phyloP scores from a whole-genome alignment of 2,329 filamentous ascomycete species.

The Ophiostoma sp. region DNA sequence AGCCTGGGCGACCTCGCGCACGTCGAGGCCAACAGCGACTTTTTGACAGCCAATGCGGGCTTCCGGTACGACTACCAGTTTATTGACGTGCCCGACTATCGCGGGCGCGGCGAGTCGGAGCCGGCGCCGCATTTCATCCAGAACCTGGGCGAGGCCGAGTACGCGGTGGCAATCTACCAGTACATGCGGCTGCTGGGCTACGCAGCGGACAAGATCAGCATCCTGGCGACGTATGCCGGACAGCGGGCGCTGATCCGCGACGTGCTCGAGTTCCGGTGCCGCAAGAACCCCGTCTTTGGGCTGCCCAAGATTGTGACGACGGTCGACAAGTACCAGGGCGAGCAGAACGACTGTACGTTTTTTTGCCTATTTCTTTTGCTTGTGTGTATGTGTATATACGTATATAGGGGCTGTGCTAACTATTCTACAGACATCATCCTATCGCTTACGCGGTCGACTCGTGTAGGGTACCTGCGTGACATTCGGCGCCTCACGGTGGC shows the following conservation, averaged over 20 bases:
- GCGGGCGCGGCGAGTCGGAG: slow-evolving; percentile 79
- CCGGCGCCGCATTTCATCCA: slow-evolving; percentile 93
- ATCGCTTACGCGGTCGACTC: slow-evolving; percentile 81
- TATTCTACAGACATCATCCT: slow-evolving; percentile 64
- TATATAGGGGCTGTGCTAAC: slow-evolving; percentile 32
- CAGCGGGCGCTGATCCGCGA: slow-evolving; percentile 85
- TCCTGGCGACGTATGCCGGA: slow-evolving; percentile 89
- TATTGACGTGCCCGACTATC: slow-evolving; percentile 91
- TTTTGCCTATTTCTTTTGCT: not conserved
- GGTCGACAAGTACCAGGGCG: slow-evolving; percentile 97
- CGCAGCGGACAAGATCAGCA: slow-evolving; percentile 74
- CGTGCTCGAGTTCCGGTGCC: slow-evolving; percentile 77
- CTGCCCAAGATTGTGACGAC: slow-evolving; percentile 86
- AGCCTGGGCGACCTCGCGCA: slow-evolving; percentile 72
- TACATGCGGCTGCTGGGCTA: slow-evolving; percentile 97
- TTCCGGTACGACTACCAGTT: slow-evolving; percentile 96
- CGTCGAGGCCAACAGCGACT: slow-evolving; percentile 64
- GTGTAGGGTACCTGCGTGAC: slow-evolving; percentile 88
- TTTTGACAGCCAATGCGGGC: slow-evolving; percentile 77
- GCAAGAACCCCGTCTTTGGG: slow-evolving; percentile 77
- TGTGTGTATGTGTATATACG: no score
- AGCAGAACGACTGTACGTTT: slow-evolving; percentile 71
- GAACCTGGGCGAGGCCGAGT: slow-evolving; percentile 94
- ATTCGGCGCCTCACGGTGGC: slow-evolving; percentile 91
- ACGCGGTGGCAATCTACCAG: slow-evolving; percentile 89